Conservation (phyloP, 345 rosid species). For the Pistacia integerrima region DNA sequence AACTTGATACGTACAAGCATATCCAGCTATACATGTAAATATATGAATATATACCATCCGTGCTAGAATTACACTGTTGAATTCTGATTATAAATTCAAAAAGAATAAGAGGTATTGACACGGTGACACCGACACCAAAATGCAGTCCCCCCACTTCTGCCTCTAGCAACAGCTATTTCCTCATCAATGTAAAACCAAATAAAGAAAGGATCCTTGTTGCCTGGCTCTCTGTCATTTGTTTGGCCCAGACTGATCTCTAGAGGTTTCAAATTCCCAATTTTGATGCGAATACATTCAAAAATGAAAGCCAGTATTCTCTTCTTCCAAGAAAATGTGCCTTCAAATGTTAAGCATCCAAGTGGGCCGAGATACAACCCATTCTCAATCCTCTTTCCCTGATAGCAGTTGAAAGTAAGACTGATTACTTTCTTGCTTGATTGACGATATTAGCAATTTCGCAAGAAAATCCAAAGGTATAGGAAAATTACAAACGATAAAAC, state of each 20-base stretch:
- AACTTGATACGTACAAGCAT: not conserved
- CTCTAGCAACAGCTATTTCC: slow-evolving; percentile 91
- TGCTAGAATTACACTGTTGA: not conserved
- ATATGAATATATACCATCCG: slow-evolving; percentile 8
- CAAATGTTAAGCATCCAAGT: slow-evolving; percentile 79
- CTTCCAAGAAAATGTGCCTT: slow-evolving; percentile 88
- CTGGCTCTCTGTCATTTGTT: slow-evolving; percentile 65
- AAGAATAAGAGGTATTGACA: slow-evolving; percentile 30
- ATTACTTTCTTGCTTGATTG: slow-evolving; percentile 2
- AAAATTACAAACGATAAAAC: too few species aligned
- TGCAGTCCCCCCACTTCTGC: slow-evolving; percentile 87
- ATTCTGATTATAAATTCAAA: not conserved
- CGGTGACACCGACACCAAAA: slow-evolving; percentile 85
- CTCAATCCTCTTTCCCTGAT: slow-evolving; percentile 82
- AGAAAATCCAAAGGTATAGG: too few species aligned
- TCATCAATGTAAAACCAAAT: slow-evolving; percentile 85
- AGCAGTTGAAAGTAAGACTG: not conserved
- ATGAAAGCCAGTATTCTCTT: slow-evolving; percentile 72
- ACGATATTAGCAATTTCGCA: too few species aligned
- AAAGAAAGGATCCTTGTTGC: slow-evolving; percentile 87
- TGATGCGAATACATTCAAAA: slow-evolving; percentile 67
- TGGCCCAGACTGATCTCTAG: slow-evolving; percentile 69
- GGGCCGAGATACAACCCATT: slow-evolving; percentile 88
- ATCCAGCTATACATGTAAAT: not conserved
- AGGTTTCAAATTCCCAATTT: slow-evolving; percentile 74